Evolutionary conservation across 2,329 filamentous ascomycete genomes (phyloP), one percentile per base, ranked within the genome.

Genomic region (Scopulariopsis brevicaulis): DNA sequence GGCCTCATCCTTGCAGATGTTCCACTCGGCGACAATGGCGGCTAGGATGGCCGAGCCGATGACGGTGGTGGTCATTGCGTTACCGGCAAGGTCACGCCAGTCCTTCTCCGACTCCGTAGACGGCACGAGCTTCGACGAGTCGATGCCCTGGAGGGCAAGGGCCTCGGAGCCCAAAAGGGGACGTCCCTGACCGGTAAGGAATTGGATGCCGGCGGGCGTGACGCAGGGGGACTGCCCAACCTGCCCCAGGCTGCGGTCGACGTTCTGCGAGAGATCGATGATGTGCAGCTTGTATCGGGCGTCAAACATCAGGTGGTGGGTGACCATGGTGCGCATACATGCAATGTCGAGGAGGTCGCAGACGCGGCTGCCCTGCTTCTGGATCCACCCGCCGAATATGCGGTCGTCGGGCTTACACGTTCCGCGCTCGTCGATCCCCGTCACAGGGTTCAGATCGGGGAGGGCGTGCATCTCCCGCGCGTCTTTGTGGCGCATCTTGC

Each of bases 21-120:
- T 37, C 18, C 22, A 24, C 46, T 63, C 37, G 2, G 68, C 60
- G 54, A 83, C 77, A 1, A 92, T 67, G 0, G 82, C 77, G 1
- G 82, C 73, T 1, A 89, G 64, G 1, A 88, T 77, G 0, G 81
- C 79, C 1, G 80, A 75, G 2, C 84, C 86, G 11, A 91, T 82
- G 1, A 90, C 85, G 0, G 88, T 87, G 0, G 82, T 83, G 1
- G 81, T 84, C 89, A 93, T 93, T 0, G 89, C 89, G 66, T 94
- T 93, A 0, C 89, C 89, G 1, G 86, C 87, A 2, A 93, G 72
- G 62, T 90, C 82, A 61, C 85, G 82, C 2, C 89, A 72, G 20
- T 91, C 73, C 1, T 71, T 68, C 53, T 84, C 75, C 0, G 77
- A 79, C 63, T 92, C 84, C 10, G 78, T 77, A 0, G 80, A 84